Base-by-base conservation (phyloP, 805 yeast species). In the Hermanozyma aechmeae region DNA sequence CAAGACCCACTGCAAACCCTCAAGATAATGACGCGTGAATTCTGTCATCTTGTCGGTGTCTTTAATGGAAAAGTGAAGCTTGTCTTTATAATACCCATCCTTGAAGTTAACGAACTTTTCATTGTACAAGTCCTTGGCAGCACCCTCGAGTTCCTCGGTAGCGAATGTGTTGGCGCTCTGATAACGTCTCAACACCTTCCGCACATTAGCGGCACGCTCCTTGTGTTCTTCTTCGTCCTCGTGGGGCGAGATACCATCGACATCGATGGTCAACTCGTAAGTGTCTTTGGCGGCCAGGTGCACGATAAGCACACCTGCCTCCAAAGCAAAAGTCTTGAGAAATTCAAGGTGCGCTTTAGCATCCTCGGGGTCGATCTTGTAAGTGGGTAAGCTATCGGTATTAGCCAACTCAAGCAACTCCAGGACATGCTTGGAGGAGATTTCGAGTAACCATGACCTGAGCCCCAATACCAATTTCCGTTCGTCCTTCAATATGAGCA, bases 1-100 rank as follows among this genome's bases (percentile, higher is more conserved):
- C 53, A 92, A 62, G 10, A 92, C 97, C 98, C 98, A 89, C 58
- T 89, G 98, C 38, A 89, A 65, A 40, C 98, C 98, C 55, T 87
- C 95, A 24, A 92, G 65, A 49, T 87, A 92, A 48, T 83, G 86
- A 41, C 75, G 74, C 6, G 93, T 70, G 39, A 85, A 51, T 7
- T 73, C 76, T n/a, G 51, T 53, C 39, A 87, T 56, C 33, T 71
- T 54, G 1, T 72, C 79, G 15, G 67, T 70, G 39, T 79, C 79
- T 19, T 73, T 53, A 31, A 76, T 64, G 4, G 78, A 65, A 38
- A 84, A 84, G 2, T 72, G 74, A 36, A 92, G 63, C 49, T 92
- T 92, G n/a, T 73, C 73, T 36, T 72, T 69, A 54, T 92, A 92
- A 51, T 92, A 92, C n/a, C 66, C 53, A 46, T 79, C 78, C 55